Conservation (phyloP, 2,329 filamentous ascomycete species). For the Fusarium sp. region DNA sequence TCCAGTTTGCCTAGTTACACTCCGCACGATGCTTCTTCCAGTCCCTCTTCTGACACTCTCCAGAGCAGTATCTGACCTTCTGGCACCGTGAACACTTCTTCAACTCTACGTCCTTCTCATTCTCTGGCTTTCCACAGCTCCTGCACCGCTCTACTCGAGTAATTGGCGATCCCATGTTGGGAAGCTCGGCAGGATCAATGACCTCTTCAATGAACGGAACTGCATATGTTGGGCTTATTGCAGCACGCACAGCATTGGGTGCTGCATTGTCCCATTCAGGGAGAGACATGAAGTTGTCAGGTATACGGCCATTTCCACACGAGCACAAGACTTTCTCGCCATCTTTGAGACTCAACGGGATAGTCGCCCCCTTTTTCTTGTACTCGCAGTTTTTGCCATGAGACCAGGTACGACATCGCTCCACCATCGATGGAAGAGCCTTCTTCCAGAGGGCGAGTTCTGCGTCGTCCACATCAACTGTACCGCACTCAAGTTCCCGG, state of each 20-base stretch:
- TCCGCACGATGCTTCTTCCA: constrained; percentile 67
- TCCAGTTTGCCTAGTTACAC: constrained; percentile 51
- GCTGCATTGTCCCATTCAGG: constrained; percentile 61
- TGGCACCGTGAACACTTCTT: constrained; percentile 63
- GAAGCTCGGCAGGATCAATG: constrained; percentile 49
- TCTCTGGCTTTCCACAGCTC: constrained; percentile 55
- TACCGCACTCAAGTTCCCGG: constrained; percentile 55
- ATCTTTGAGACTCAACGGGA: constrained; percentile 58
- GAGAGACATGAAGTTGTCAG: constrained; percentile 56
- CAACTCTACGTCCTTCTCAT: constrained; percentile 51
- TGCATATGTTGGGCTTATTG: constrained; percentile 70
- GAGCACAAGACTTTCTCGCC: constrained; percentile 60
- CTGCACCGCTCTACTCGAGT: constrained; percentile 52
- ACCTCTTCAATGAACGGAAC: constrained; percentile 60
- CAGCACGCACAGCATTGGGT: constrained; percentile 66
- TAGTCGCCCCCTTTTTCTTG: constrained; percentile 49
- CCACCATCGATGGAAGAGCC: constrained; percentile 59
- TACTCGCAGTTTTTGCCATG: constrained; percentile 63
- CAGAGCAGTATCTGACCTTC: constrained; percentile 65
- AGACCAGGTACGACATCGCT: constrained; percentile 65
- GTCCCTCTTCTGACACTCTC: constrained; percentile 67
- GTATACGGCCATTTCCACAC: constrained; percentile 62
- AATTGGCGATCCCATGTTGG: constrained; percentile 12
- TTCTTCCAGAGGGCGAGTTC: constrained; percentile 70
- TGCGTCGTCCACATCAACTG: constrained; percentile 64